Evolutionary conservation across 2,329 filamentous ascomycete genomes (phyloP).

Genomic region (Alternaria postmessia): DNA sequence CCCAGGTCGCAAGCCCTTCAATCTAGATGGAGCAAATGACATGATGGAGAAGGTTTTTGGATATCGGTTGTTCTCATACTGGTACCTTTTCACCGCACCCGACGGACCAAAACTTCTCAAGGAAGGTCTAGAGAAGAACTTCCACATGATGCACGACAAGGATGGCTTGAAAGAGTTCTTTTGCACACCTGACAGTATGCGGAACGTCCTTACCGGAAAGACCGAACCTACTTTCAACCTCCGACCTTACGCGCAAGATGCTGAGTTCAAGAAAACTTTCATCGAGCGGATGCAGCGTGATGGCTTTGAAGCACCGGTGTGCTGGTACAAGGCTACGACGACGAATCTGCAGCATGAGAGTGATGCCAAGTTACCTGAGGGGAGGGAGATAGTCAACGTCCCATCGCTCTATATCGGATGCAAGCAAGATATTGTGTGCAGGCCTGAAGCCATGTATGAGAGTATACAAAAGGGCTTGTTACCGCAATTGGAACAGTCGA

Average conservation of each 20-base stretch:
- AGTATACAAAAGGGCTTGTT: constrained; percentile 37
- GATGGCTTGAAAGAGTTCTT: constrained; percentile 49
- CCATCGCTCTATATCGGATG: constrained; percentile 50
- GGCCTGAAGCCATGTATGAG: constrained; percentile 40
- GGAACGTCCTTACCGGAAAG: constrained; percentile 31
- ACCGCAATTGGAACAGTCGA: constrained; percentile 42
- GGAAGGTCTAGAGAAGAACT: constrained; percentile 51
- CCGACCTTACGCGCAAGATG: constrained; percentile 46
- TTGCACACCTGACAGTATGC: constrained; percentile 49
- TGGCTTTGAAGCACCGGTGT: constrained; percentile 48
- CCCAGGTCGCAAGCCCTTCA: constrained; percentile 46
- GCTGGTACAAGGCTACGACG: constrained; percentile 48
- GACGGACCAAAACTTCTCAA: constrained; percentile 53
- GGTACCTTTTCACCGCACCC: constrained; percentile 55
- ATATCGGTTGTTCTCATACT: constrained; percentile 54
- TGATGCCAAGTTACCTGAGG: constrained; percentile 35
- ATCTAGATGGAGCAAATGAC: constrained; percentile 49
- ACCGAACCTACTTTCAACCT: constrained; percentile 14
- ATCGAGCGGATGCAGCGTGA: constrained; percentile 44
- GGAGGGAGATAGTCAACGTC: constrained; percentile 41
- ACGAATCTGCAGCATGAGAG: constrained; percentile 36
- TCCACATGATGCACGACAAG: constrained; percentile 45
- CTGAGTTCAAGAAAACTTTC: constrained; percentile 44
- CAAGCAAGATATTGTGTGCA: constrained; percentile 47
- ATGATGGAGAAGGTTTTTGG: constrained; percentile 48